Conservation (phyloP, 2,329 filamentous ascomycete genomes). For the Ilyonectria sp. region DNA sequence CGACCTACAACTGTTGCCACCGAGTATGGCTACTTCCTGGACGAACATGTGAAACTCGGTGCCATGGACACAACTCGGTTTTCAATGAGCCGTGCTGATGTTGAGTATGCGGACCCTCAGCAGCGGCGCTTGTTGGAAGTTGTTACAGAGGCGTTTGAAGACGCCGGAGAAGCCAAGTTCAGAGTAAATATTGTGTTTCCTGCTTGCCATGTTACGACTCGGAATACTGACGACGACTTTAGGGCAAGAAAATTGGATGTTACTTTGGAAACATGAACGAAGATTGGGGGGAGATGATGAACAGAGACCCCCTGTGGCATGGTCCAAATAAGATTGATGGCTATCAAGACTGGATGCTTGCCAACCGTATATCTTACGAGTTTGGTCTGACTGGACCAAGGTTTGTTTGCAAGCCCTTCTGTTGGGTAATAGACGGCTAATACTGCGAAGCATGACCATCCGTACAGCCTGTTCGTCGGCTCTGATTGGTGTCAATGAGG, state of each 20-base stretch:
- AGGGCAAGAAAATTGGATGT: not conserved
- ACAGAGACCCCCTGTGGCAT: slow-evolving; percentile 13
- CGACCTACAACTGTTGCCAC: not conserved
- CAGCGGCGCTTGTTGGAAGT: not conserved
- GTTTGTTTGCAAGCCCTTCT: slow-evolving; percentile 15
- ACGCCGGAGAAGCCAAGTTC: not conserved
- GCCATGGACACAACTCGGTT: not conserved
- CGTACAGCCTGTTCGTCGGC: slow-evolving; percentile 55
- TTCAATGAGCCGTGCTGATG: not conserved
- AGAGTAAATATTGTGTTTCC: too few species aligned
- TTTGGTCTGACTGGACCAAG: not conserved
- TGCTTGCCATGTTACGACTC: too few species aligned
- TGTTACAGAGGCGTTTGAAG: not conserved
- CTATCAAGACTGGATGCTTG: not conserved
- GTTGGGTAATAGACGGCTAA: not conserved
- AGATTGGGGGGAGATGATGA: not conserved
- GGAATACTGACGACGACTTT: too few species aligned
- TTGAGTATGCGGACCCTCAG: not conserved
- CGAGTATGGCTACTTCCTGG: not conserved
- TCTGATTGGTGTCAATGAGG: slow-evolving; percentile 51
- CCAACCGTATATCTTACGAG: not conserved
- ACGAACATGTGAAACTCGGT: not conserved
- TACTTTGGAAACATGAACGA: not conserved
- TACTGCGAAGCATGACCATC: slow-evolving; percentile 49
- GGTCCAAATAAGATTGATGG: not conserved